These are phyloP conservation scores for Russula sp. DNA, from an alignment of 768 basidiomycete species.

Conservation along the genomic window DNA sequence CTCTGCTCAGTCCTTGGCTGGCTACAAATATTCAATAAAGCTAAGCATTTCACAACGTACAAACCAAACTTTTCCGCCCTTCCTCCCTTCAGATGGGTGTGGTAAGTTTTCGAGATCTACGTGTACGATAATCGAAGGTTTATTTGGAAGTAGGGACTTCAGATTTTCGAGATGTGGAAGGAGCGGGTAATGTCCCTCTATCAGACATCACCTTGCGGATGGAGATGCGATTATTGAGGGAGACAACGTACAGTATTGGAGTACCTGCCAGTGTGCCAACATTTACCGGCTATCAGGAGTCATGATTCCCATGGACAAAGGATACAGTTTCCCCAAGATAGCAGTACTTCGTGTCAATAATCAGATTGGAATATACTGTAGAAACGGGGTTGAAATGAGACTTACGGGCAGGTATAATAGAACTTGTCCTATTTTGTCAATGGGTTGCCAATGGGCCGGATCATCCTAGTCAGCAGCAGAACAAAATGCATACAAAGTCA, in stretches of 20 bases:
- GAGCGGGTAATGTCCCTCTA: neutral
- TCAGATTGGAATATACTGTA: neutral
- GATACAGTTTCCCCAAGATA: too few species aligned
- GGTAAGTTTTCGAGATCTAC: too few species aligned
- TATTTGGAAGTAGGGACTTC: too few species aligned
- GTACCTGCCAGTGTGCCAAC: conserved; percentile 13
- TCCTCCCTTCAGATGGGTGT: too few species aligned
- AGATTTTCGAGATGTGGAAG: too few species aligned
- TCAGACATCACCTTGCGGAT: neutral
- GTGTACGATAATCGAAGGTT: too few species aligned
- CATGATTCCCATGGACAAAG: neutral
- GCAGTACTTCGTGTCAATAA: too few species aligned
- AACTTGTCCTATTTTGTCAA: conserved; percentile 3
- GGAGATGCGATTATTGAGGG: conserved; percentile 21
- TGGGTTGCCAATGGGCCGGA: neutral
- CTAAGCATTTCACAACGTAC: too few species aligned
- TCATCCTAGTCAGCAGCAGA: neutral
- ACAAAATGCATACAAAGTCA: neutral
- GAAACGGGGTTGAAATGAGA: neutral
- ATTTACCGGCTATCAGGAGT: neutral
- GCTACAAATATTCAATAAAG: too few species aligned
- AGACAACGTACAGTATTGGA: conserved; percentile 18
- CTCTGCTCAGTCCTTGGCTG: too few species aligned
- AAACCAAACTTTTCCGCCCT: too few species aligned
- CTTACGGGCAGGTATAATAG: conserved; percentile 22